Evolutionary conservation across 176 grass and related monocot genomes (phyloP).

Genomic region (Aegilops longissima): DNA sequence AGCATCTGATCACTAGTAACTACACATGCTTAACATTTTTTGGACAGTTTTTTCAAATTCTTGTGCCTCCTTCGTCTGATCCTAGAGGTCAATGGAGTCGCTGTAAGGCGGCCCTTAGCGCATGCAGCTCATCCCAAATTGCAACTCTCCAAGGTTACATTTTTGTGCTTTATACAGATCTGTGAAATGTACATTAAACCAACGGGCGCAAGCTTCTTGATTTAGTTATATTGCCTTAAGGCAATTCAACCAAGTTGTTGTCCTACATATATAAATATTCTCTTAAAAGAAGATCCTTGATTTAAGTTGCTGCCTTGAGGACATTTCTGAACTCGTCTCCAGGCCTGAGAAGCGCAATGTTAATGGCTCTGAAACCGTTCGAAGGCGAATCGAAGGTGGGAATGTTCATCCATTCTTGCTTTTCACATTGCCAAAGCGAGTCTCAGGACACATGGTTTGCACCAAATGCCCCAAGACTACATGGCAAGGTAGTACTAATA

Average conservation of each 20-base stretch:
- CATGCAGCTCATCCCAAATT: conserved; percentile 51
- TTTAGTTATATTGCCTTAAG: neutral
- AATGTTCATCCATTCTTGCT: conserved; percentile 73
- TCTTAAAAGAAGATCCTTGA: neutral
- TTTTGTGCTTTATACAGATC: neutral
- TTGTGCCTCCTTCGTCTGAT: conserved; percentile 74
- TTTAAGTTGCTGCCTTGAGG: neutral
- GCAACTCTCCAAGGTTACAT: conserved; percentile 55
- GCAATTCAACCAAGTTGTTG: neutral
- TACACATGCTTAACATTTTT: neutral
- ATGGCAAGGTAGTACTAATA: conserved; percentile 46
- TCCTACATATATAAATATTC: too few relatives aligned
- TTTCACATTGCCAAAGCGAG: conserved; percentile 81
- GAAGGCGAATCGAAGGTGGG: conserved; percentile 31
- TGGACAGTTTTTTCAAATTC: conserved; percentile 60
- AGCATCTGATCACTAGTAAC: neutral
- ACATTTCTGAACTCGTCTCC: conserved; percentile 19
- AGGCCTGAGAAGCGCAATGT: conserved; percentile 60
- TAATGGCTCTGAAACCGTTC: conserved; percentile 43
- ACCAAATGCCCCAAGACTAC: conserved; percentile 51
- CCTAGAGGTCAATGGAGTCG: conserved; percentile 45
- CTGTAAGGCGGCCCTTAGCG: conserved; percentile 45
- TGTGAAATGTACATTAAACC: neutral
- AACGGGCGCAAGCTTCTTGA: neutral
- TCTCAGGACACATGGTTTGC: conserved; percentile 68